Base-by-base conservation (phyloP, 371 early-diverging fungal species). In the Mucor mucedo region DNA sequence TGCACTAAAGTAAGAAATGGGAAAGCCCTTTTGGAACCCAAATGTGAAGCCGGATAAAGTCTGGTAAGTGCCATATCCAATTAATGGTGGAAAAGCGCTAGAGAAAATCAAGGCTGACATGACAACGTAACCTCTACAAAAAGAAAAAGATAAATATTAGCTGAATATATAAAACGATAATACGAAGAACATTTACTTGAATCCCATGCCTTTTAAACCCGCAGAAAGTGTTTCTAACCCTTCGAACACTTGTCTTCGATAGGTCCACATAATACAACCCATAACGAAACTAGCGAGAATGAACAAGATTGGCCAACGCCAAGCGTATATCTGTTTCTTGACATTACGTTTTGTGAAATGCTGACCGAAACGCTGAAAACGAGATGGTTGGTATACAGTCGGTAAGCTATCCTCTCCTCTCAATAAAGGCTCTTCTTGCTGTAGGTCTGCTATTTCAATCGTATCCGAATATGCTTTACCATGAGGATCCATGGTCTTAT, bases 31-130 rank as follows among this genome's bases (percentile, higher is more conserved):
- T 3, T 70, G 58, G 68, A 89, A 88, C 16, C 88, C 88, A 72
- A 81, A 91, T 33, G 85, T 82, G 60, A 85, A 91, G 4, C 91
- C 91, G 9, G 87, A 81, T 65, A 91, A 61, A 10, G 86, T 87
- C 52, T 86, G 78, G 45, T 82, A 80, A 2, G 86, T 84, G 47
- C 86, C 80, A 65, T 89, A 91, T 8, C 91, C 91, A 55, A 88
- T 71, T 63, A 90, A 63, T 5, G 89, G 88, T 16, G 91, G 91
- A 49, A 89, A 89, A 7, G 87, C 85, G 9, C 88, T 83, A 9
- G 79, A 63, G 60, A 87, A 85, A 49, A 82, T 79, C 9, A 79
- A 58, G 5, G 57, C 52, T 10, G 75, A 63, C 54, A 82, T 70
- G 50, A 82, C 52, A 4, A 75, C n/a, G 56, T 82, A 77, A 2